Evolutionary conservation across 768 basidiomycete genomes (phyloP).

Genomic region (Auricularia sp.): DNA sequence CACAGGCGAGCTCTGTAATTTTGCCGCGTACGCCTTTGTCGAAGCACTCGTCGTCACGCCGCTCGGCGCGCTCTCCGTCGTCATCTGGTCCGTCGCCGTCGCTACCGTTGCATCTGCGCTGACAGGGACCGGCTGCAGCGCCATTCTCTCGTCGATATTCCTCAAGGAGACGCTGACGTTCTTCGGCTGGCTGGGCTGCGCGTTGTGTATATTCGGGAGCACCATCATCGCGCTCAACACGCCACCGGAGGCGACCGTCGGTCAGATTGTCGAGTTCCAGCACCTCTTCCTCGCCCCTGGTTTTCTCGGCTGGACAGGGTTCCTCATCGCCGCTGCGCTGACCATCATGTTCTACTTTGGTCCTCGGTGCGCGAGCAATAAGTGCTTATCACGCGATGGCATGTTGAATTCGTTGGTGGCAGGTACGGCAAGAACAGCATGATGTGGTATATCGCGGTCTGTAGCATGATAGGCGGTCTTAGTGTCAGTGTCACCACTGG

Average conservation of each 20-base stretch:
- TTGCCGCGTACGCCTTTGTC: conserved; percentile 73
- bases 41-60: conserved; percentile 96
- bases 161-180: conserved; percentile 88
- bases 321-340: conserved; percentile 54
- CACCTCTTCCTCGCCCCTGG: conserved; percentile 72
- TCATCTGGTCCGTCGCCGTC: conserved; percentile 40
- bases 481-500: conserved; percentile 93
- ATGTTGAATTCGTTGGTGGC: conserved; percentile 11
- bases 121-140: conserved; percentile 26
- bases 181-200: conserved; percentile 95
- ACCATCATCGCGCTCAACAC: conserved; percentile 85
- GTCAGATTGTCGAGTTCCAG: conserved; percentile 64
- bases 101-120: neutral
- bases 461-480: conserved; percentile 94
- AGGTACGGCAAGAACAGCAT: conserved; percentile 86
- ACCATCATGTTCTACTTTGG: conserved; percentile 76
- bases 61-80: conserved; percentile 91
- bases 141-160: conserved; percentile 86
- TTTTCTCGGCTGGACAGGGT: conserved; percentile 62
- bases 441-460: conserved; percentile 92
- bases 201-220: conserved; percentile 81
- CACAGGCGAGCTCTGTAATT: conserved; percentile 9
- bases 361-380: conserved; percentile 40
- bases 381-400: conserved; percentile 4
- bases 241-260: conserved; percentile 59